phyloP scores from a whole-genome alignment of 352 stramenopile species.

The Phytophthora europaea region DNA sequence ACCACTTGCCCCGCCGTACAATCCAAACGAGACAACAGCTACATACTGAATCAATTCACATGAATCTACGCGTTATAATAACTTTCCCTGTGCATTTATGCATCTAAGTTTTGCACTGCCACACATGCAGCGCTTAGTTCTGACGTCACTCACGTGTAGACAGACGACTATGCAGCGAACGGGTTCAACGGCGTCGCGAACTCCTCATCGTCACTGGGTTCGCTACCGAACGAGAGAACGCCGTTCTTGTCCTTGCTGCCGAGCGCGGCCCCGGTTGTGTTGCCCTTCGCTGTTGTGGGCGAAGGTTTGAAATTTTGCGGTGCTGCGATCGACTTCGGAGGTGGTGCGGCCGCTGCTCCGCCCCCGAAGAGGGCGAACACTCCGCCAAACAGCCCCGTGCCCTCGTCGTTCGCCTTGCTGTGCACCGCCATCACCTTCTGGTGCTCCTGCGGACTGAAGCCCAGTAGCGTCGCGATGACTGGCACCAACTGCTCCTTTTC shows the following conservation, averaged over 20 bases:
- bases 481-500: conserved; percentile 86
- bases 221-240: conserved; percentile 42
- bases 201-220: conserved; percentile 65
- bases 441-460: conserved; percentile 80
- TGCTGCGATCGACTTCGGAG: conserved; percentile 67
- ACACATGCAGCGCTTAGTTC: conserved; percentile 28
- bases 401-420: conserved; percentile 46
- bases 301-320: conserved; percentile 52
- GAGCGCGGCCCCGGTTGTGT: conserved; percentile 29
- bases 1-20: no score
- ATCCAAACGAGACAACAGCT: no score
- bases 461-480: conserved; percentile 78
- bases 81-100: conserved; percentile 23
- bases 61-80: conserved; percentile 32
- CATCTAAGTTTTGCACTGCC: conserved; percentile 35
- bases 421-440: conserved; percentile 62
- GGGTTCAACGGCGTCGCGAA: conserved; percentile 64
- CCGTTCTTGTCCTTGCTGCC: conserved; percentile 45
- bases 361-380: conserved; percentile 83
- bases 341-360: conserved; percentile 30
- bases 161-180: conserved; percentile 53
- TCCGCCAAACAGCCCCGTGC: conserved; percentile 63
- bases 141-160: conserved; percentile 33
- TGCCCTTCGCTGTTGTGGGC: conserved; percentile 33
- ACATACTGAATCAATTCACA: not conserved